Percentiles rank a stretch among this genome's conserved stretches.
phyloP scores from a whole-genome alignment of 345 rosid genomes.

The Linum trigynum region DNA sequence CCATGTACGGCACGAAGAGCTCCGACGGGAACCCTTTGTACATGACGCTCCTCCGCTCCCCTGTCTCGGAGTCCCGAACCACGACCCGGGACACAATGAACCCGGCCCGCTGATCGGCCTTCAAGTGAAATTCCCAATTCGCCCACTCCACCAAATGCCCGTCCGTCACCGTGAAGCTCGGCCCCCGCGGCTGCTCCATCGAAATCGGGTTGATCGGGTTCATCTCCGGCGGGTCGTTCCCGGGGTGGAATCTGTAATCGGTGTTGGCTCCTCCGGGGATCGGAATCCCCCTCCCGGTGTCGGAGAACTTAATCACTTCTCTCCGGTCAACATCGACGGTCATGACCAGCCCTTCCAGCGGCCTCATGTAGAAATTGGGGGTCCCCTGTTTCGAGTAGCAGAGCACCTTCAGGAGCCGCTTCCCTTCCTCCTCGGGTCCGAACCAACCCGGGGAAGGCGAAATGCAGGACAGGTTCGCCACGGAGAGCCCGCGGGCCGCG shows the following conservation, averaged over 20 bases:
- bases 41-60: conserved; percentile 47
- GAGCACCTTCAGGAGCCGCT: conserved; percentile 31
- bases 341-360: conserved; percentile 40
- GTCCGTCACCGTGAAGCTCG: conserved; percentile 44
- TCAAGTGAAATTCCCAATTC: conserved; percentile 59
- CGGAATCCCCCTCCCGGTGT: conserved; percentile 28
- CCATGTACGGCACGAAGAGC: conserved; percentile 65
- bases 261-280: conserved; percentile 30
- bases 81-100: conserved; percentile 43
- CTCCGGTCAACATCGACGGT: conserved; percentile 32
- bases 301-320: conserved; percentile 25
- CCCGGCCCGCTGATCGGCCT: conserved; percentile 64
- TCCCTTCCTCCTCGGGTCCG: conserved; percentile 40
- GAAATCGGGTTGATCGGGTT: conserved; percentile 45
- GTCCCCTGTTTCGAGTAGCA: conserved; percentile 30
- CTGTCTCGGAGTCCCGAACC: conserved; percentile 42
- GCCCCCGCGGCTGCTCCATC: conserved; percentile 57
- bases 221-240: conserved; percentile 10
- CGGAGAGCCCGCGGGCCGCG: conserved; percentile 23
- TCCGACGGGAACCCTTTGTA: conserved; percentile 63
- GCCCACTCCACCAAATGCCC: conserved; percentile 56
- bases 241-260: conserved; percentile 28
- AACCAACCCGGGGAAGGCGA: conserved; percentile 42
- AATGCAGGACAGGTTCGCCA: conserved; percentile 27
- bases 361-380: conserved; percentile 39